Conservation (phyloP, 1,284 basidiomycete genomes). For the Heterobasidion parviporum region DNA sequence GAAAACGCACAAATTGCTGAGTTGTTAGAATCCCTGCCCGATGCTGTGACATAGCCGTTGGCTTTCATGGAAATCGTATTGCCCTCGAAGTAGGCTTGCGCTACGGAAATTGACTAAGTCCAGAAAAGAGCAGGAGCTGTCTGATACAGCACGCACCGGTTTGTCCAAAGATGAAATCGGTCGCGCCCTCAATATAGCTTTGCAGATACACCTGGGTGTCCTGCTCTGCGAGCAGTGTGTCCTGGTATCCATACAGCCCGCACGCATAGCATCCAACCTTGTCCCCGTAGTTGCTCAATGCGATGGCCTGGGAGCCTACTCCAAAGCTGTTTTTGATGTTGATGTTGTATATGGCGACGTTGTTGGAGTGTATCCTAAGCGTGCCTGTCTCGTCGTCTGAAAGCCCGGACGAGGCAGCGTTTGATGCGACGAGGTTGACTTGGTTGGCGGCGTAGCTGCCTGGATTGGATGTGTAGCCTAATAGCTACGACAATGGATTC, state of each 20-base stretch:
- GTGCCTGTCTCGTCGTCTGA: conserved; percentile 50
- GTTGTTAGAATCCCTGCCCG: conserved; percentile 38
- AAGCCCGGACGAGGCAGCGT: conserved; percentile 33
- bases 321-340: conserved; percentile 48
- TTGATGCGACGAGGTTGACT: conserved; percentile 34
- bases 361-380: conserved; percentile 40
- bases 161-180: conserved; percentile 37
- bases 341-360: conserved; percentile 48
- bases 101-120: conserved; percentile 4
- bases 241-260: conserved; percentile 44
- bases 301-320: conserved; percentile 42
- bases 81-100: conserved; percentile 36
- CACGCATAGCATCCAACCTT: conserved; percentile 44
- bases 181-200: conserved; percentile 35
- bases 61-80: conserved; percentile 33
- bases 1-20: conserved; percentile 31
- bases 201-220: conserved; percentile 27
- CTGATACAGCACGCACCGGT: neutral
- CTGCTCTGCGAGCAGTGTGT: conserved; percentile 31
- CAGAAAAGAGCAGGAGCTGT: neutral
- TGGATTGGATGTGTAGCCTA: conserved; percentile 34
- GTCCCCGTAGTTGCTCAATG: conserved; percentile 43
- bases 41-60: conserved; percentile 43
- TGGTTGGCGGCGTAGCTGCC: conserved; percentile 27
- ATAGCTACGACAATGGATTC: conserved; percentile 25